Evolutionary conservation across 1,139 yeast species (phyloP), one percentile per base, ranked within the genome.

Genomic region (Candida sanyaensis): DNA sequence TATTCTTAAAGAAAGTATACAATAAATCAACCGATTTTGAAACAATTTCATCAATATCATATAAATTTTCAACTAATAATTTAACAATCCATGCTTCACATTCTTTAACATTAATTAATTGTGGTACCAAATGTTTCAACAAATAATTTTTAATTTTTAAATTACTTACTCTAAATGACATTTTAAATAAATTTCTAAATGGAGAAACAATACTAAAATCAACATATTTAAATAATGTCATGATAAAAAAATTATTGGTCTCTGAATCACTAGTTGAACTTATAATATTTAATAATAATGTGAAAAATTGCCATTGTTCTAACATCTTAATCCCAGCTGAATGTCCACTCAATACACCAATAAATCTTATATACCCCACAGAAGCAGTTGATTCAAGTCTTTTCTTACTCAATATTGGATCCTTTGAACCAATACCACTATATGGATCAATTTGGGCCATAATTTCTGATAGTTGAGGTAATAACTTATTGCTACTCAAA

Each of bases 381-480:
- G 90, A 81, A 29, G 88, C 67, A 0, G 96, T 88, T 2, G 75
- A 73, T 40, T 80, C 82, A 41, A 93, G 63, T 40, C 90, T 71
- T 5, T 68, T 71, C 42, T 73, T 75, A 1, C 90, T 81, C 51
- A 93, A 80, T 4, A 92, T 76, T 7, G 96, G 92, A 47, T 87
- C 96, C 5, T 79, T 69, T 1, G 93, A 84, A 5, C 80, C 71
- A 30, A 88, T 79, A 0, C 96, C 96, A 62, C 90, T 83, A 62
- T 73, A 79, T 0, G 95, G 93, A 57, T 88, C 96, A 23, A 89
- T 76, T 64, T 91, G 96, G 0, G 96, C 95, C 43, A 92, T 71
- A 41, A 95, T 83, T 57, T 92, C 97, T 0, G 96, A 89, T 47
- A 93, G 73, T 60, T 91, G 98, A 1, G 96, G 88, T 27, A 93